A percentile compares a stretch with the other conserved stretches of the same genome.
Conservation (phyloP, 2,329 filamentous ascomycete genomes). For the Trichoderma lentiforme region DNA sequence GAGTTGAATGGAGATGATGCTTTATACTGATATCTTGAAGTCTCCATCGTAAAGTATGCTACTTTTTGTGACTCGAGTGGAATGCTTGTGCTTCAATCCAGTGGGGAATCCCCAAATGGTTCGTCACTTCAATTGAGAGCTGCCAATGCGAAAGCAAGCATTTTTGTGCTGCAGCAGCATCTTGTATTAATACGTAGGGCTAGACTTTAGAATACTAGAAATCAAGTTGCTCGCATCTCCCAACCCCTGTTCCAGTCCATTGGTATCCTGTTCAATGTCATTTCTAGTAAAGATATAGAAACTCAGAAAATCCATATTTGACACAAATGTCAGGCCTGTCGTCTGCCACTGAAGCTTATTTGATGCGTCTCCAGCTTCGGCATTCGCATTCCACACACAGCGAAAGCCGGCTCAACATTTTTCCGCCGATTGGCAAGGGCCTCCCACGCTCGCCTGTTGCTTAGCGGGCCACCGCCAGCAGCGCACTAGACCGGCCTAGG, state of each 20-base stretch:
- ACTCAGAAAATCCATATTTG: not conserved
- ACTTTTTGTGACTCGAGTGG: not conserved
- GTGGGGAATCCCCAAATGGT: not conserved
- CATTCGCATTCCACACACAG: not conserved
- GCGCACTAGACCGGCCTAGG: conserved; percentile 24
- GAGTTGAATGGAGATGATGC: not conserved
- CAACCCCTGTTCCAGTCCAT: not conserved
- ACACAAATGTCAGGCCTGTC: not conserved
- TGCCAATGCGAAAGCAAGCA: not conserved
- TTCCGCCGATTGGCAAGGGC: conserved; percentile 13
- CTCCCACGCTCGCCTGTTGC: conserved; percentile 5
- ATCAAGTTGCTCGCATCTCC: not conserved
- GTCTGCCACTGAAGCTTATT: not conserved
- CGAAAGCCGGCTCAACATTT: conserved; percentile 3
- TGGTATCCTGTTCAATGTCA: not conserved
- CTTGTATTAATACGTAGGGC: not conserved
- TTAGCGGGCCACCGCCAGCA: conserved; percentile 17
- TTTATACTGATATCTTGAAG: not conserved
- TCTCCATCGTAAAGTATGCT: not conserved
- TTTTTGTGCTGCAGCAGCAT: not conserved
- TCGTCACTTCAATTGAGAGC: not conserved
- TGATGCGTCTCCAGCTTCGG: not conserved
- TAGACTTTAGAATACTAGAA: not conserved
- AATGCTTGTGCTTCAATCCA: not conserved
- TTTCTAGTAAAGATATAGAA: not conserved